Percentiles rank a stretch among this genome's conserved stretches.
These are phyloP conservation scores for Nakazawaea sp. DNA, from an alignment of 805 yeast species.

Conservation along the genomic window DNA sequence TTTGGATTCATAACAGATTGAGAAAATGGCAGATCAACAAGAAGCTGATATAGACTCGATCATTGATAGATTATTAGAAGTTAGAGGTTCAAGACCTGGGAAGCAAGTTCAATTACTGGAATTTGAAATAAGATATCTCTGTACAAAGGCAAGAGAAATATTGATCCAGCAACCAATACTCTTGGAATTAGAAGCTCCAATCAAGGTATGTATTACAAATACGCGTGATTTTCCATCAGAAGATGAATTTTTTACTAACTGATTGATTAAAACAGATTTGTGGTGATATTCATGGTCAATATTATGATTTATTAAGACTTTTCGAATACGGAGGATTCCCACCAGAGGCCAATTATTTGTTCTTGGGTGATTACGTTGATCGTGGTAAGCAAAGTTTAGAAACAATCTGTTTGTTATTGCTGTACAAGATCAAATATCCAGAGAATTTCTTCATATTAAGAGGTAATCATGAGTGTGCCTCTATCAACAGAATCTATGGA, in stretches of 20 bases:
- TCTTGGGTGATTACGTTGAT: constrained; percentile 96
- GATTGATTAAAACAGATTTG: constrained; percentile 43
- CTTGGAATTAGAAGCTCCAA: constrained; percentile 94
- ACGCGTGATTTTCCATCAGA: too few species aligned
- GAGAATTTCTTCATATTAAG: constrained; percentile 94
- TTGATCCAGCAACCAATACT: constrained; percentile 96
- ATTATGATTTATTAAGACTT: constrained; percentile 88
- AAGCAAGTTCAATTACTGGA: constrained; percentile 92
- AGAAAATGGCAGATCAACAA: constrained; percentile 20
- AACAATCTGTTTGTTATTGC: constrained; percentile 88
- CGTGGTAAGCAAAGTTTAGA: constrained; percentile 97
- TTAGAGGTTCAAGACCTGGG: constrained; percentile 97
- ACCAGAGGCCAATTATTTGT: constrained; percentile 94
- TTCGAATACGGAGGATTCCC: constrained; percentile 99
- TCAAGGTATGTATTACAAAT: constrained; percentile 79
- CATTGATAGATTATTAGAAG: constrained; percentile 93
- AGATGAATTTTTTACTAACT: constrained; percentile 16
- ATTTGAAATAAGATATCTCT: constrained; percentile 88
- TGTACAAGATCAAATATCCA: constrained; percentile 96
- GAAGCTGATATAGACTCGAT: constrained; percentile 96
- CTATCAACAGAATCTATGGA: constrained; percentile 95
- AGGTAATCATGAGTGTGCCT: constrained; percentile 98
- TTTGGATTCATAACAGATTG: too few species aligned
- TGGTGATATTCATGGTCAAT: constrained; percentile 99
- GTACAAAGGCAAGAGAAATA: constrained; percentile 97